Base-by-base conservation (phyloP, 495 filamentous ascomycete genomes). In the Neurospora tetraspora region DNA sequence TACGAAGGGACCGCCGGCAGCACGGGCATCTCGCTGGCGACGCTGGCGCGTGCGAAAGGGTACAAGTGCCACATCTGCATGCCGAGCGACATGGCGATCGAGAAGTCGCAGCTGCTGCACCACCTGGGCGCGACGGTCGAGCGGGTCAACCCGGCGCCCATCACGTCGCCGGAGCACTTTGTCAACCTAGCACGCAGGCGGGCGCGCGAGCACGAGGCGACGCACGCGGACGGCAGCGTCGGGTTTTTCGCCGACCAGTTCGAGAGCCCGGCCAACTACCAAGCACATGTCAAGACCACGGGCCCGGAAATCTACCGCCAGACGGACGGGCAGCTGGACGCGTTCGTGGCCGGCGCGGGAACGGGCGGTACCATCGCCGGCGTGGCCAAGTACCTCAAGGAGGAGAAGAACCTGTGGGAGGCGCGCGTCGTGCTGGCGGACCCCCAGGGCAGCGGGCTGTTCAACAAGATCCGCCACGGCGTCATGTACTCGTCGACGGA, bases 221-320 rank as follows among this genome's bases (percentile, higher is more conserved):
- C 78, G 7, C 71, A 74, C 10, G 82, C 83, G 20, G 83, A 83
- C 70, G 77, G 73, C 11, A 84, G 83, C 78, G 79, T 82, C 27
- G 96, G 96, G 16, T 96, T 95, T 81, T 99, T 99, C 81, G 94
- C 94, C 0, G 92, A 99, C 79, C 96, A 99, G 78, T 99, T 99
- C 81, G 96, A 99, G 81, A 95, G 90, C 70, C 82, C 86, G 61
- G 90, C 91, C 11, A 99, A 99, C 82, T 97, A 89, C 87, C 81
- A 86, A 43, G 94, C 96, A 4, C 96, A 99, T 81, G 89, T 89
- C 75, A 83, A 87, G 27, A 87, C 90, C 20, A 98, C 96, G 1
- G 96, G 94, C 0, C 95, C 96, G 0, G 96, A 99, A 82, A 93
- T 99, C 77, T 91, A 85, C 71, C 78, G 80, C 2, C 96, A 99